Percentiles rank a stretch among this genome's conserved stretches.
Evolutionary conservation across 2,329 filamentous ascomycete genomes (phyloP).

Genomic region (Domatiomyces catenatus): DNA sequence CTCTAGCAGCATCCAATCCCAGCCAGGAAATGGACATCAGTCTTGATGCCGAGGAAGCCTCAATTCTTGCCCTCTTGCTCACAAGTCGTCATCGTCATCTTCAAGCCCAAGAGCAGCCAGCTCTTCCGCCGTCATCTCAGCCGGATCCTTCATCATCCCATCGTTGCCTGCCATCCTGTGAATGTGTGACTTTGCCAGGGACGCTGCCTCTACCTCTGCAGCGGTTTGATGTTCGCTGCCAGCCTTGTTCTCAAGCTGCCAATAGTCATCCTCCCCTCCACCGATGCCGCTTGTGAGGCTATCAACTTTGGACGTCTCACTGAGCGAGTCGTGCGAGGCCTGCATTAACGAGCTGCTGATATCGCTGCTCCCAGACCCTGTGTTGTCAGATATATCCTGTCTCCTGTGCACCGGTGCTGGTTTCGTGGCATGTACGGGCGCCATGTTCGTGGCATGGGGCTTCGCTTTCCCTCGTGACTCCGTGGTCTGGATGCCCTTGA

Average conservation of each 20-base stretch:
- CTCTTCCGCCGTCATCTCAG: constrained; percentile 5
- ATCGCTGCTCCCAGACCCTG: not conserved
- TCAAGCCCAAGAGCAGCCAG: not conserved
- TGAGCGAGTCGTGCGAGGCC: not conserved
- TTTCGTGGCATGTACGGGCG: not conserved
- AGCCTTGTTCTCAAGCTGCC: not conserved
- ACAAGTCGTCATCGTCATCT: constrained; percentile 6
- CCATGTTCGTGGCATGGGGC: not conserved
- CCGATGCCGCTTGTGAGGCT: not conserved
- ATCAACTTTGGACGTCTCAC: not conserved
- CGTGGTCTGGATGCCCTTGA: not conserved
- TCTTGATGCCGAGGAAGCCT: not conserved
- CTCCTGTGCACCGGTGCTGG: not conserved
- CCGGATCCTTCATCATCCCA: constrained; percentile 5
- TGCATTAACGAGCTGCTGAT: not conserved
- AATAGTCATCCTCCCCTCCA: not conserved
- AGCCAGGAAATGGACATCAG: constrained; percentile 2
- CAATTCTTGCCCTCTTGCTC: not conserved
- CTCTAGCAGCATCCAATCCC: not conserved
- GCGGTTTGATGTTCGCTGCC: not conserved
- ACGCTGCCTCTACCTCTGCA: not conserved
- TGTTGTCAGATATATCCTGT: not conserved
- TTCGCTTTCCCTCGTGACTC: not conserved
- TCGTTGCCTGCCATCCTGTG: not conserved
- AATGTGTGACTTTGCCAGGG: not conserved